Evolutionary conservation across 2,329 filamentous ascomycete species (phyloP), one percentile per base, ranked within the genome.

Genomic region (Xylariaceae sp.): DNA sequence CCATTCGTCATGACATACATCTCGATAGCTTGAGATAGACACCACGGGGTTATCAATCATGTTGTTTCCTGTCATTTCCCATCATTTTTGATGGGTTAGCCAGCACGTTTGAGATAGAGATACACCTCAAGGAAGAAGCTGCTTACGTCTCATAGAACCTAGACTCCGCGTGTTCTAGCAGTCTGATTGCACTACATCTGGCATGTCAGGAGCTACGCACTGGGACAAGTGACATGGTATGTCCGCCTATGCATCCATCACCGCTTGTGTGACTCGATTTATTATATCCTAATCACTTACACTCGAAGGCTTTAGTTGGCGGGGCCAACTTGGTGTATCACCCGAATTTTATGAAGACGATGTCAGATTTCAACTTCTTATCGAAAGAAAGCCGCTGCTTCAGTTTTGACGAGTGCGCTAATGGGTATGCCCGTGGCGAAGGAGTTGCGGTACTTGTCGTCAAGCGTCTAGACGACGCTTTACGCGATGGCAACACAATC

Each of bases 391-490:
- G 42, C 14, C 25, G 34, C 11, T 46, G 22, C n/a, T 44, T 39
- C 19, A 44, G 33, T 19, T 55, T 50, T 17, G 52, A 53, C 25
- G 6, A 33, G 3, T 37, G 48, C 4, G 48, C 53, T 7, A 48
- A 55, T 29, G 53, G 53, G 7, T 55, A 55, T 27, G 72, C 59
- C 22, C 69, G 72, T 1, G 74, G 71, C 11, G 78, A 82, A 35
- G 76, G 75, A 0, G 57, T 76, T 14, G 71, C 66, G 1, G 59
- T 64, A 0, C 45, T 81, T 0, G 58, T 80, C 0, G 46, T 83
- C 0, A 82, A 81, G 54, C 62, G 55, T 0, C 56, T 80, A 0
- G 59, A 57, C 5, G 56, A 64, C 1, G 79, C 79, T 0, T 40
- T 80, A 2, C 58, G 33, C 16, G 57, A 67, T 44, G 63, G 65